Conservation (phyloP, 2,329 filamentous ascomycete species). For the Lecanicillium sp. region DNA sequence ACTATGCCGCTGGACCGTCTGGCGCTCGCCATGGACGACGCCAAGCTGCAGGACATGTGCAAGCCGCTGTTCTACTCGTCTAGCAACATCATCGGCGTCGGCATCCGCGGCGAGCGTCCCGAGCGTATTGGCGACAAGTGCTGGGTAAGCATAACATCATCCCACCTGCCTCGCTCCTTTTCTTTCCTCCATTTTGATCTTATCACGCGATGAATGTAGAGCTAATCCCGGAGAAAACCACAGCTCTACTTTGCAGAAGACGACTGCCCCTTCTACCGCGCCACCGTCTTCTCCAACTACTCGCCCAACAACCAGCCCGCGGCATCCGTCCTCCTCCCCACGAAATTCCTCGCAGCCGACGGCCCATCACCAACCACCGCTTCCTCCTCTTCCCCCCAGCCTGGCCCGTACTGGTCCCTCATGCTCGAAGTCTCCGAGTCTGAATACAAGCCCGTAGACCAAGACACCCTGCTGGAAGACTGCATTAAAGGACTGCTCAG, state of each 20-base stretch:
- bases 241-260: conserved; percentile 93
- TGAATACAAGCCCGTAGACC: conserved; percentile 79
- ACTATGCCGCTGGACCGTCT: conserved; percentile 87
- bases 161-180: conserved; percentile 1
- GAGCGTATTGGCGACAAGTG: conserved; percentile 99
- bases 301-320: conserved; percentile 88
- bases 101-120: conserved; percentile 83
- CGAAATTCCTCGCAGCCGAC: conserved; percentile 71
- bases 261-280: conserved; percentile 92
- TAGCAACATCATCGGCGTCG: conserved; percentile 95
- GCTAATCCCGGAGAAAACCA: no score
- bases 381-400: conserved; percentile 55
- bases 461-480: conserved; percentile 69
- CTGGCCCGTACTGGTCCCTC: conserved; percentile 93
- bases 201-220: neutral
- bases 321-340: conserved; percentile 68
- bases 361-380: conserved; percentile 57
- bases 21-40: conserved; percentile 74
- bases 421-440: conserved; percentile 95
- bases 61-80: conserved; percentile 95
- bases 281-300: conserved; percentile 98
- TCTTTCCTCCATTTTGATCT: conserved; percentile 18
- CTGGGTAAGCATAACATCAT: conserved; percentile 57
- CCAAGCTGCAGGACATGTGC: conserved; percentile 73
- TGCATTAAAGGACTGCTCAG: conserved; percentile 87